Evolutionary conservation across 768 basidiomycete genomes (phyloP).

Genomic region (Dacryopinax spathularia): DNA sequence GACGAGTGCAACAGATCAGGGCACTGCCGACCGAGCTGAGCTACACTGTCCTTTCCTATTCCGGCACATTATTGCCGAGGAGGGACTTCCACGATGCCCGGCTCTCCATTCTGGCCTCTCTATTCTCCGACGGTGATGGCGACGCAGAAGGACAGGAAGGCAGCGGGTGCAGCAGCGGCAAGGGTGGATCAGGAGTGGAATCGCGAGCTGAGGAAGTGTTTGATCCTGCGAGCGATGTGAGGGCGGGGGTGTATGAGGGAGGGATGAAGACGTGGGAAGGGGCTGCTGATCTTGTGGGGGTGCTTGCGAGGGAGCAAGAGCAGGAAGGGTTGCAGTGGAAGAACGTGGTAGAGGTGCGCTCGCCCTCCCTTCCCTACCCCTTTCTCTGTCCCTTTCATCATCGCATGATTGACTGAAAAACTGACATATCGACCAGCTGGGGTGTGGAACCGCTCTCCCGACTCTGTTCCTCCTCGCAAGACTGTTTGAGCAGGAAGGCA

Average conservation of each 20-base stretch:
- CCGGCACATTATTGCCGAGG: conserved; percentile 42
- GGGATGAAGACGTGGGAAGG: conserved; percentile 98
- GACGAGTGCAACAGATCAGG: conserved; percentile 38
- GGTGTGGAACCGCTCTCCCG: conserved; percentile 86
- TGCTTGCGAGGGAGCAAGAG: conserved; percentile 27
- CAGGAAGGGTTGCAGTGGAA: conserved; percentile 30
- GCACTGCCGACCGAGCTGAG: conserved; percentile 60
- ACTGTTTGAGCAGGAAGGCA: conserved; percentile 31
- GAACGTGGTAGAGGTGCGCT: conserved; percentile 58
- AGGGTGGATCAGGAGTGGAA: conserved; percentile 11
- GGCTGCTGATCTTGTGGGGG: conserved; percentile 69
- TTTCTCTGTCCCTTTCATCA: neutral
- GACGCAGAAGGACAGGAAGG: conserved; percentile 11
- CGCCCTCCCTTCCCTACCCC: neutral
- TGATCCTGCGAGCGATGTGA: conserved; percentile 75
- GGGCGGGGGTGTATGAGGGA: conserved; percentile 88
- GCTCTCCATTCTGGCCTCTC: conserved; percentile 28
- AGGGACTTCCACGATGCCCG: conserved; percentile 90
- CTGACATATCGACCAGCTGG: conserved; percentile 41
- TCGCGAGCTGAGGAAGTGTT: conserved; percentile 40
- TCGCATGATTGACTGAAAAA: conserved; percentile 4
- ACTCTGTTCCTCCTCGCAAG: conserved; percentile 55
- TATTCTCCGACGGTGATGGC: conserved; percentile 38
- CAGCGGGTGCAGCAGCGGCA: conserved; percentile 8
- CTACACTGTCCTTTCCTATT: conserved; percentile 55